Conservation (phyloP, 345 rosid genomes). For the Boechera retrofracta region DNA sequence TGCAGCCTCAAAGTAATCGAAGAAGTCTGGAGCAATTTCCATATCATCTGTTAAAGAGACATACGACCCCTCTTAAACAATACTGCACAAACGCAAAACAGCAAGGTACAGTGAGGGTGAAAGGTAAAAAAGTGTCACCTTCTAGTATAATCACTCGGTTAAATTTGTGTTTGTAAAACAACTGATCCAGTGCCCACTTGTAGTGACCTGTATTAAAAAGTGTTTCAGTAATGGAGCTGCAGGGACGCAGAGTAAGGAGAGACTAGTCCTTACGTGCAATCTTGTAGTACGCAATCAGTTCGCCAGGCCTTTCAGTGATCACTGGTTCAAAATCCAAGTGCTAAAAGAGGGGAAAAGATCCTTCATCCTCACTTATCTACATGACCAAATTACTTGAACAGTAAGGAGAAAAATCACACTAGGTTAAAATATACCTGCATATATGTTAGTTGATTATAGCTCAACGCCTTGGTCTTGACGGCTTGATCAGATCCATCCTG, state of each 20-base stretch:
- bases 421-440: constrained; percentile 66
- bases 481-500: constrained; percentile 80
- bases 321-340: constrained; percentile 83
- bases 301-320: constrained; percentile 87
- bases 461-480: constrained; percentile 82
- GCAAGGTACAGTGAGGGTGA: constrained; percentile 20
- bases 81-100: constrained; percentile 1
- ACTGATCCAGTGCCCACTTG: constrained; percentile 93
- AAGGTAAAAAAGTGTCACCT: constrained; percentile 56
- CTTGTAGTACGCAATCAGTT: constrained; percentile 89
- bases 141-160: constrained; percentile 85
- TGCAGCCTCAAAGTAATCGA: constrained; percentile 95
- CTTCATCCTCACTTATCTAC: constrained; percentile 16
- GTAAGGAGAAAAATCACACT: constrained; percentile 24
- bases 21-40: constrained; percentile 98
- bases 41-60: constrained; percentile 84
- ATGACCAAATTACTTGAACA: constrained; percentile 24
- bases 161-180: constrained; percentile 87
- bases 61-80: constrained; percentile 36
- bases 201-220: constrained; percentile 69
- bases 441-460: constrained; percentile 79
- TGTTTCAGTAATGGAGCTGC: constrained; percentile 37
- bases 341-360: constrained; percentile 50
- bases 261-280: constrained; percentile 71
- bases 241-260: constrained; percentile 37